A percentile compares a stretch with the other conserved stretches of the same genome.
These are phyloP conservation scores for Starmera stellimalicola DNA, from an alignment of 1,139 yeast species.

Conservation along the genomic window DNA sequence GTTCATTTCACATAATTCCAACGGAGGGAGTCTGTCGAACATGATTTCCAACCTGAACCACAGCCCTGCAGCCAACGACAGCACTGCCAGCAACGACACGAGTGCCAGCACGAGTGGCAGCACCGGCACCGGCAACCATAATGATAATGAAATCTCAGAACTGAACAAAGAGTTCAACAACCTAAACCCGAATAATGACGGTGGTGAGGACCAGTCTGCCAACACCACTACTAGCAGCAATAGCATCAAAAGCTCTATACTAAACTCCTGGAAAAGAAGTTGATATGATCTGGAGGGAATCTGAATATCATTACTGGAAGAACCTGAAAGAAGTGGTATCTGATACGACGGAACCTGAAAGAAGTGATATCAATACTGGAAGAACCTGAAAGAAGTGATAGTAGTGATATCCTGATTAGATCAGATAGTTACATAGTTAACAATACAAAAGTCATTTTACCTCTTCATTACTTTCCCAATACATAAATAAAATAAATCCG, in stretches of 20 bases:
- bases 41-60: constrained; percentile 2
- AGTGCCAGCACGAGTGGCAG: neutral
- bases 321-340: too few species aligned
- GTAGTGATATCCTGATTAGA: too few species aligned
- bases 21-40: constrained; percentile 5
- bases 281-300: too few species aligned
- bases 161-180: constrained; percentile 13
- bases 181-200: constrained; percentile 5
- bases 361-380: too few species aligned
- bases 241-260: constrained; percentile 10
- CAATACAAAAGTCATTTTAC: too few species aligned
- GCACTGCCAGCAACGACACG: neutral
- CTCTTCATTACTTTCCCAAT: too few species aligned
- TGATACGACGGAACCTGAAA: too few species aligned
- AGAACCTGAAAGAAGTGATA: too few species aligned
- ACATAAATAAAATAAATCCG: too few species aligned
- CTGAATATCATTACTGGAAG: too few species aligned
- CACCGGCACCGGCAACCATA: neutral
- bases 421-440: too few species aligned
- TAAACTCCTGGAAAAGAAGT: constrained; percentile 15
- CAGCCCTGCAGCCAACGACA: too few species aligned
- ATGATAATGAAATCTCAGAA: constrained; percentile 7
- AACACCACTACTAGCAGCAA: constrained; percentile 1
- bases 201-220: constrained; percentile 1
- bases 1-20: constrained; percentile 21